Evolutionary conservation across 768 basidiomycete species (phyloP).

Genomic region (Leucocoprinus leucothites): DNA sequence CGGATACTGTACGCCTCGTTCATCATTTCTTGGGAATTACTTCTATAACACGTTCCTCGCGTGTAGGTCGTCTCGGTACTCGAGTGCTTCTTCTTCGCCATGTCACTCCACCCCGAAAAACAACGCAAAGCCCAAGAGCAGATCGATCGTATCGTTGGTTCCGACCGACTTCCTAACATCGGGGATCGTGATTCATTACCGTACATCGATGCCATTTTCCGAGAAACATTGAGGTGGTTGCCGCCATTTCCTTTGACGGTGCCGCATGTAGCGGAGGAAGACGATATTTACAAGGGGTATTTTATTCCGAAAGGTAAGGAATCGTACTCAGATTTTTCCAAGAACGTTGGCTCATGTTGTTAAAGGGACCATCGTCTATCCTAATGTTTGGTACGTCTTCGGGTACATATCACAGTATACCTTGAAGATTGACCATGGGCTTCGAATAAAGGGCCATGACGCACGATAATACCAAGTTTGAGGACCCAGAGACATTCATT

Average conservation of each 20-base stretch:
- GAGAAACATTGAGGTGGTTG: slow-evolving; percentile 14
- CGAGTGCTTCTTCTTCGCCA: slow-evolving; percentile 23
- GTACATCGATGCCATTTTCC: slow-evolving; percentile 18
- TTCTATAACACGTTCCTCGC: not conserved
- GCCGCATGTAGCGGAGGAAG: slow-evolving; percentile 19
- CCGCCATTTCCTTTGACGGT: slow-evolving; percentile 17
- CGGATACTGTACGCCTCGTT: slow-evolving; percentile 14
- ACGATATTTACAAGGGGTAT: slow-evolving; percentile 24
- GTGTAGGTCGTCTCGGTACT: slow-evolving; percentile 18
- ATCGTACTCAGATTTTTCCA: too few species aligned
- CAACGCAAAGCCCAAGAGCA: slow-evolving; percentile 29
- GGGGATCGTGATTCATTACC: slow-evolving; percentile 21
- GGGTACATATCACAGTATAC: too few species aligned
- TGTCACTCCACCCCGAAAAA: slow-evolving; percentile 25
- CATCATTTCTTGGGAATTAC: not conserved
- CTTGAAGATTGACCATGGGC: not conserved
- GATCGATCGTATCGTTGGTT: slow-evolving; percentile 25
- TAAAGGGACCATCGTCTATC: slow-evolving; percentile 3
- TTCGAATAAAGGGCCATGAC: slow-evolving; percentile 24
- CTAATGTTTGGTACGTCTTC: slow-evolving; percentile 6
- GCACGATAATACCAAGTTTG: slow-evolving; percentile 25
- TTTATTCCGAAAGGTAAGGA: slow-evolving; percentile 17
- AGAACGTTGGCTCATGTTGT: not conserved
- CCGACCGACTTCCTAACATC: slow-evolving; percentile 23
- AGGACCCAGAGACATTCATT: slow-evolving; percentile 28